A percentile compares a stretch with the other conserved stretches of the same genome.
Evolutionary conservation across 2,329 filamentous ascomycete species (phyloP).

Genomic region (Gyromitra esculenta): DNA sequence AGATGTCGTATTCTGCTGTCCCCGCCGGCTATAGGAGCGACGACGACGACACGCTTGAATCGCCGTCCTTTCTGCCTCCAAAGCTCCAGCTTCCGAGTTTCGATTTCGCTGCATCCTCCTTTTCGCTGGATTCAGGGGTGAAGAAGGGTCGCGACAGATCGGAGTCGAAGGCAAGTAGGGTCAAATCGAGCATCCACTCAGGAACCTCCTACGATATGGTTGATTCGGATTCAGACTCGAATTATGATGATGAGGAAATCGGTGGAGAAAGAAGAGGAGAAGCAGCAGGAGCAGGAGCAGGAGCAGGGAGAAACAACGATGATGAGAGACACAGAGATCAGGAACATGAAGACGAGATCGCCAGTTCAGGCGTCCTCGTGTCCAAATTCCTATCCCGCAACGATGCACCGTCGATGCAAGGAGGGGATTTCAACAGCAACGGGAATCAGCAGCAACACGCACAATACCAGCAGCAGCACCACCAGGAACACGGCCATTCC

Average conservation of each 20-base stretch:
- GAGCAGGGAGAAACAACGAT: slow-evolving; percentile 4
- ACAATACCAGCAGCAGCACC: slow-evolving; percentile 17
- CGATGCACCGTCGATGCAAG: slow-evolving; percentile 39
- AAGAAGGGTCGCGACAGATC: slow-evolving; percentile 15
- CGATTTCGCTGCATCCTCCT: slow-evolving; percentile 27
- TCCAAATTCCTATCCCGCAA: slow-evolving; percentile 30
- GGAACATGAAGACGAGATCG: slow-evolving; percentile 29
- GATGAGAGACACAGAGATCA: slow-evolving; percentile 14
- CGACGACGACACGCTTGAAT: slow-evolving; percentile 33
- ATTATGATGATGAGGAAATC: slow-evolving; percentile 28
- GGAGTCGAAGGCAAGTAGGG: slow-evolving; percentile 21
- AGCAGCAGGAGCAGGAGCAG: not conserved
- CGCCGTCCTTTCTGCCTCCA: slow-evolving; percentile 26
- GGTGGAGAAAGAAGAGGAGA: not conserved
- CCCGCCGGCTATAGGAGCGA: slow-evolving; percentile 26
- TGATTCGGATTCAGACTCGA: slow-evolving; percentile 41
- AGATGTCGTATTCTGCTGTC: slow-evolving; percentile 47
- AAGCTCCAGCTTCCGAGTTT: slow-evolving; percentile 43
- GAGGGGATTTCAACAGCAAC: slow-evolving; percentile 30
- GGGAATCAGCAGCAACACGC: slow-evolving; percentile 42
- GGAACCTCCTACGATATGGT: slow-evolving; percentile 50
- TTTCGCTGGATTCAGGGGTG: slow-evolving; percentile 12
- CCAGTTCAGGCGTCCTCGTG: slow-evolving; percentile 36
- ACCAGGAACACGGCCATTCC: slow-evolving; percentile 24
- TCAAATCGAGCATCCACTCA: slow-evolving; percentile 42